Evolutionary conservation across 129 eudicot species (phyloP), one percentile per base, ranked within the genome.

Genomic region (Escallonia herrerae): DNA sequence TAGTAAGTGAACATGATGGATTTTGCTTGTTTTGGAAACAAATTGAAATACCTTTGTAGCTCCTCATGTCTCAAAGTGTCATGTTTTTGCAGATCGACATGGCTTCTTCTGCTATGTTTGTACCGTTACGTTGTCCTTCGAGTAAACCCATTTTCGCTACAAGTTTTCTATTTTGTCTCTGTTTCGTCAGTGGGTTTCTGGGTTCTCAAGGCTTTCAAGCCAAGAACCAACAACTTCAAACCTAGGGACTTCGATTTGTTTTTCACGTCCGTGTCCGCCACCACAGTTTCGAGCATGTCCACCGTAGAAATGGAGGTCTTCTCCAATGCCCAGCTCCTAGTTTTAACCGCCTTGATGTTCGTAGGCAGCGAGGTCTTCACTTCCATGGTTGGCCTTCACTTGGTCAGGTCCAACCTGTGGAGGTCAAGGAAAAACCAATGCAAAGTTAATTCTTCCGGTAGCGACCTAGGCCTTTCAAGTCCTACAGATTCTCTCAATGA

Each of bases 241-340:
- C 84, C 84, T 59, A 43, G 74, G 15, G 65, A 71, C 56, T 37
- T 82, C 14, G 84, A 83, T 42, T 50, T 83, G 60, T 65, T 83
- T 42, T 83, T 75, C 84, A 83, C 84, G n/a, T 79, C 84, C 1
- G 84, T 83, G 0, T 79, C 88, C 6, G 84, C 88, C 8, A 5
- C 84, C 59, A 83, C 84, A 1, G 84, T 79, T 50, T 83, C 88
- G 4, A 83, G 88, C 64, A 79, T 83, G 88, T 79, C 88, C 58
- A 65, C 80, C 0, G 77, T 83, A 0, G 85, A 83, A 66, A 83
- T 83, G 85, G 89, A 83, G 41, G 89, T 73, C 48, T 83, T 83
- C 51, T 79, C 89, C 5, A 69, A 79, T 67, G 15, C 80, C 51
- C 89, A 83, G 63, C 79, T 83, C 15, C 13, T 73, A 47, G 40